Evolutionary conservation across 2,329 filamentous ascomycete species (phyloP), one percentile per base, ranked within the genome.

Genomic region (Talaromyces piceae): DNA sequence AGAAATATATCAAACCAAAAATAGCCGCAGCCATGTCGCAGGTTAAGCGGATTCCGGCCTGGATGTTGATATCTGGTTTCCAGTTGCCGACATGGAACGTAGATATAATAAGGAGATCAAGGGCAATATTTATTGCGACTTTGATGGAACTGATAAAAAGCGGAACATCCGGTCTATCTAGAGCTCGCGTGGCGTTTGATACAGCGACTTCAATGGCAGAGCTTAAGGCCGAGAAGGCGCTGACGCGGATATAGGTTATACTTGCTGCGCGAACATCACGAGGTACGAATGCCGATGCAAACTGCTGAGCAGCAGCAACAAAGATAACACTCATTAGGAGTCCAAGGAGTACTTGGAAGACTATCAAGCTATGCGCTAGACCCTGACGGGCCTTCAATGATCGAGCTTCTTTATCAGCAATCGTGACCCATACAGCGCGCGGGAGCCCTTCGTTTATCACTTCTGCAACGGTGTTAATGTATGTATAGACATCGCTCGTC

Each of bases 371-470:
- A 54, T 86, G 76, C 0, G 83, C 75, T 1, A 88, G 73, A 3
- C 73, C 68, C 1, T 87, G 67, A 0, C 84, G 75, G 12, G 78
- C 71, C 0, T 66, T 53, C 0, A 77, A 62, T 0, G 71, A 69
- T 1, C 82, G 75, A 1, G 77, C 80, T 0, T 78, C 67, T 25
- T 75, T 76, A 64, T 88, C 82, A 6, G 82, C 84, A 51, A 88
- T 87, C 51, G 86, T 76, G 5, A 83, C 72, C 79, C 82, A 89
- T 0, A 83, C 76, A 0, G 83, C 81, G 20, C 84, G 75, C 0
- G 84, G 84, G 0, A 89, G 77, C 0, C 85, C 84, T 62, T 89
- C 85, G 56, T 88, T 88, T 13, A 89, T 65, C 0, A 87, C 83
- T 61, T 88, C 82, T 1, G 77, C 79, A 0, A 87, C 73, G 0